Conservation (phyloP, 768 basidiomycete genomes). For the Tylopilus rubrobrunneus region DNA sequence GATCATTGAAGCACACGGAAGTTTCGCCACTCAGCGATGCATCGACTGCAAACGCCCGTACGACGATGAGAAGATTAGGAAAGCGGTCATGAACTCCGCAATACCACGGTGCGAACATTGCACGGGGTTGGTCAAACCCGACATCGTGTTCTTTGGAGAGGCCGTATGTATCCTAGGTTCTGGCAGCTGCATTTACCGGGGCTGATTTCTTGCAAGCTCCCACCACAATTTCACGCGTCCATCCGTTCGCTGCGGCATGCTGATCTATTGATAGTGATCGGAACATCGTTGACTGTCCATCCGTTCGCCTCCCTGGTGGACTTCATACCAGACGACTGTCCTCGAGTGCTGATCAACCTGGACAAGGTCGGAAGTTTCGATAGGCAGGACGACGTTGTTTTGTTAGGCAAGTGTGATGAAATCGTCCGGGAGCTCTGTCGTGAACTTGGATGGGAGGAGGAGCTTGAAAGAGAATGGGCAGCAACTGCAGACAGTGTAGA, state of each 20-base stretch:
- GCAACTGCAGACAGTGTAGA: conserved; percentile 39
- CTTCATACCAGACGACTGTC: conserved; percentile 52
- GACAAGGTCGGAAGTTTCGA: conserved; percentile 74
- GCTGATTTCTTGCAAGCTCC: conserved; percentile 49
- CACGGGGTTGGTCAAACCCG: conserved; percentile 81
- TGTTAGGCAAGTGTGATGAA: conserved; percentile 71
- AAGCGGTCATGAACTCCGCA: conserved; percentile 53
- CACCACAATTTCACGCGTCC: conserved; percentile 58
- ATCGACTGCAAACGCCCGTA: conserved; percentile 63
- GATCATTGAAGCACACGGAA: conserved; percentile 95
- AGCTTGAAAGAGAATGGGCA: conserved; percentile 53
- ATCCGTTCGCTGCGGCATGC: conserved; percentile 55
- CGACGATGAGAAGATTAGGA: conserved; percentile 65
- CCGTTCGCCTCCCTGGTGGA: conserved; percentile 81
- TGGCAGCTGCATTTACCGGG: neutral
- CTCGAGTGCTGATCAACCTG: conserved; percentile 86
- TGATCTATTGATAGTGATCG: conserved; percentile 87
- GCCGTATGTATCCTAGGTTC: conserved; percentile 39
- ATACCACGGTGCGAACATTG: conserved; percentile 63
- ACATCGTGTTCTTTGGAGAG: conserved; percentile 94
- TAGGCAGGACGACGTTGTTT: conserved; percentile 53
- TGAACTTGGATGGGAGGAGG: conserved; percentile 73
- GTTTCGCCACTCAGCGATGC: conserved; percentile 85
- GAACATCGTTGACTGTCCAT: conserved; percentile 83
- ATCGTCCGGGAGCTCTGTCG: conserved; percentile 56